phyloP scores from a whole-genome alignment of 352 stramenopile species.

The Pythium folliculosum region DNA sequence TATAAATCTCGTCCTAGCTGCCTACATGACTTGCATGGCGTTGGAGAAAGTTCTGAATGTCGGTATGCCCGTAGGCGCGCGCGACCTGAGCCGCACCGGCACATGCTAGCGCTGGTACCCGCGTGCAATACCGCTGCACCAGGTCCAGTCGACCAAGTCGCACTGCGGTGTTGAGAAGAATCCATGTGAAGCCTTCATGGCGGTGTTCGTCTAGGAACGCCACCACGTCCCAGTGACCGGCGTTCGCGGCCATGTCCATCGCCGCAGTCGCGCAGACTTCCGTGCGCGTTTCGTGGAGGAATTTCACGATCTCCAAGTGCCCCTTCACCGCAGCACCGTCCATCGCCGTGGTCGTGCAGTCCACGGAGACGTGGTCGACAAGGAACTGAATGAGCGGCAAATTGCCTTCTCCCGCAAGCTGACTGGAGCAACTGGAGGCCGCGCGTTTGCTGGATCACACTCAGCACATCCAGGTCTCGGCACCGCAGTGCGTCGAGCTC shows the following conservation, averaged over 20 bases:
- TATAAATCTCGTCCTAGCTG: too few relatives aligned
- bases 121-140: neutral
- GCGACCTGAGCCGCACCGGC: neutral
- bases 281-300: neutral
- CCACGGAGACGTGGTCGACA: neutral
- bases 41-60: neutral
- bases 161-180: neutral
- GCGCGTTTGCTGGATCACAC: neutral
- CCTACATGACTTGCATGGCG: too few relatives aligned
- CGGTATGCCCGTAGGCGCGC: neutral
- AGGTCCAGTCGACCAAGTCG: neutral
- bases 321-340: neutral
- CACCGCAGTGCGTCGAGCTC: neutral
- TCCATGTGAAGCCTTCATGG: neutral
- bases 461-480: neutral
- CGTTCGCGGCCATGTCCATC: conserved; percentile 1
- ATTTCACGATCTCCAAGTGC: neutral
- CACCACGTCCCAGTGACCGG: neutral
- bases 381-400: neutral
- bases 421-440: neutral
- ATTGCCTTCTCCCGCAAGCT: neutral
- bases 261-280: neutral
- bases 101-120: neutral
- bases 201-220: neutral
- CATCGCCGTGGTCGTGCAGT: neutral